Conservation (phyloP, 805 yeast species). For the Lachancea sp. region DNA sequence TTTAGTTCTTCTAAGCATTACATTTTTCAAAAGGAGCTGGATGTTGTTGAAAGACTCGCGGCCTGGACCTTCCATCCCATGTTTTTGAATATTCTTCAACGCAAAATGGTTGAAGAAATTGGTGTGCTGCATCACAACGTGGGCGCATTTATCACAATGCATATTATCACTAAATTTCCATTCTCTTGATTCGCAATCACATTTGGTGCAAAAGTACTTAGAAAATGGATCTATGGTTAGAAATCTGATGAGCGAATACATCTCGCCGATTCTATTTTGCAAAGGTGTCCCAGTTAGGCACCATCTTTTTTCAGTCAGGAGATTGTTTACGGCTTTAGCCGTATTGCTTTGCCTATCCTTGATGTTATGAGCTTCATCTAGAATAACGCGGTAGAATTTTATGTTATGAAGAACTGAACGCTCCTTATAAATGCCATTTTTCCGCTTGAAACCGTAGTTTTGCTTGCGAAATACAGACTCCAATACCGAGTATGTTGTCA, state of each 20-base stretch:
- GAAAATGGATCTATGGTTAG: constrained; percentile 80
- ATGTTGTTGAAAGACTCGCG: constrained; percentile 68
- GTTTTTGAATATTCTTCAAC: constrained; percentile 86
- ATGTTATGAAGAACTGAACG: constrained; percentile 66
- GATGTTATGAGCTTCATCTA: constrained; percentile 97
- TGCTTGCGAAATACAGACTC: constrained; percentile 85
- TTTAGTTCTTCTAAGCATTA: constrained; percentile 92
- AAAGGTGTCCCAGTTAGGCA: constrained; percentile 95
- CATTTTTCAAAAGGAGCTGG: constrained; percentile 63
- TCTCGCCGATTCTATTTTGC: constrained; percentile 93
- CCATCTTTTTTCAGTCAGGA: constrained; percentile 72
- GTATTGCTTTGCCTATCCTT: constrained; percentile 93
- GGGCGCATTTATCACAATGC: constrained; percentile 82
- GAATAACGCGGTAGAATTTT: constrained; percentile 73
- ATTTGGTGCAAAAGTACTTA: constrained; percentile 85
- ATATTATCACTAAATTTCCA: constrained; percentile 85
- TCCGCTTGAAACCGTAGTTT: constrained; percentile 72
- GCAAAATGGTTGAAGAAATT: constrained; percentile 94
- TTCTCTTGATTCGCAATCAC: constrained; percentile 73
- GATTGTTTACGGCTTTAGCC: constrained; percentile 78
- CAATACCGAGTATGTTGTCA: constrained; percentile 88
- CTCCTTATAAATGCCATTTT: constrained; percentile 65
- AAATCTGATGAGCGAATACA: constrained; percentile 86
- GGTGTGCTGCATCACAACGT: constrained; percentile 90
- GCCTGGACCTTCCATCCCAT: constrained; percentile 79